Conservation (phyloP, 2,329 filamentous ascomycete genomes). For the Talaromyces sp. region DNA sequence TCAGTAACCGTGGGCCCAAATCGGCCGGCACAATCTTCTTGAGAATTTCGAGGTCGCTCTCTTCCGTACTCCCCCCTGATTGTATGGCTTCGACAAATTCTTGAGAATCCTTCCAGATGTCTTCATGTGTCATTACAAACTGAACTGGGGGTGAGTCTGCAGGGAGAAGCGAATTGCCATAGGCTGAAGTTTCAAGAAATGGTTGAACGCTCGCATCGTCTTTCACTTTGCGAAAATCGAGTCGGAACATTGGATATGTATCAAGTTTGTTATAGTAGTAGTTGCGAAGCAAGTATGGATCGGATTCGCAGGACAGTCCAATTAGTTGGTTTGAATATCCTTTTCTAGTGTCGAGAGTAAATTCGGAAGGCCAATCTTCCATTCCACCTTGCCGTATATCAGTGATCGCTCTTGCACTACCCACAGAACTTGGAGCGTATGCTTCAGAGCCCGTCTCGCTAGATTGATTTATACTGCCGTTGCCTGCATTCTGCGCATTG, state of each 20-base stretch:
- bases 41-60: not conserved
- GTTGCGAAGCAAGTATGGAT: constrained; percentile 9
- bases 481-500: not conserved
- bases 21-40: constrained; percentile 2
- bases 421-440: not conserved
- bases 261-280: constrained; percentile 1
- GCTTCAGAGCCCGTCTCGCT: not conserved
- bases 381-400: not conserved
- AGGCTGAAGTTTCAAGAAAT: not conserved
- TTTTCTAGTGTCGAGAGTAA: not conserved
- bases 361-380: constrained; percentile 3
- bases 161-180: not conserved
- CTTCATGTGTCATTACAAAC: constrained; percentile 5
- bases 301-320: constrained; percentile 1
- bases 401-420: not conserved
- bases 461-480: not conserved
- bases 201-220: not conserved
- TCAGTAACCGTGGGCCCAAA: not conserved
- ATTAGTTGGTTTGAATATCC: constrained; percentile 1
- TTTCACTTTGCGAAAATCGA: constrained; percentile 5
- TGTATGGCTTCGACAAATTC: not conserved
- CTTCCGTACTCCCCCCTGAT: not conserved
- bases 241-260: constrained; percentile 3
- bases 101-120: constrained; percentile 7
- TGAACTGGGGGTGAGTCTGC: not conserved